Conservation (phyloP, 2,329 filamentous ascomycete species). For the Fusarium vanettenii region DNA sequence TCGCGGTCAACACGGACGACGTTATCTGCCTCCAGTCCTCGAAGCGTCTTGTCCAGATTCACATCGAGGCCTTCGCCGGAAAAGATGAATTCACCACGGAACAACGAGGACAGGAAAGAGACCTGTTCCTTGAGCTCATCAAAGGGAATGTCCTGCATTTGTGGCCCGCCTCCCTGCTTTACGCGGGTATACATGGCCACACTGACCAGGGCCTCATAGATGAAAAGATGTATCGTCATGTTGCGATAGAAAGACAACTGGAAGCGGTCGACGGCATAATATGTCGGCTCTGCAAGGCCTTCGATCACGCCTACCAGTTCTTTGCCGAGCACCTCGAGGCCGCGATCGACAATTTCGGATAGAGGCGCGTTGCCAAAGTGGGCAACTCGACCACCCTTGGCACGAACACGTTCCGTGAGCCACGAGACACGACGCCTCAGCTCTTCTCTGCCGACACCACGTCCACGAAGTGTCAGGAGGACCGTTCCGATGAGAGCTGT, state of each 20-base stretch:
- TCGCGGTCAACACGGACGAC: conserved; percentile 77
- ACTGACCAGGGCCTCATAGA: conserved; percentile 90
- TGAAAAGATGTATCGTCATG: conserved; percentile 99
- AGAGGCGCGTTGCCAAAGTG: conserved; percentile 89
- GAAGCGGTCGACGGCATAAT: conserved; percentile 94
- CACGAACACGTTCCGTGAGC: conserved; percentile 83
- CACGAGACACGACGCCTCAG: conserved; percentile 89
- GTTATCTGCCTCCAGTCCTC: conserved; percentile 80
- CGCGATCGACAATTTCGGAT: conserved; percentile 85
- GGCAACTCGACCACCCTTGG: conserved; percentile 90
- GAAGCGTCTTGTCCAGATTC: conserved; percentile 85
- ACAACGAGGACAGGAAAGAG: conserved; percentile 89
- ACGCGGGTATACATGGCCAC: conserved; percentile 90
- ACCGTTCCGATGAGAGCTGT: conserved; percentile 96
- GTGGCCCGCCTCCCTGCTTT: conserved; percentile 88
- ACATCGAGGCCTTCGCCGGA: conserved; percentile 82
- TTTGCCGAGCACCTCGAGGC: conserved; percentile 89
- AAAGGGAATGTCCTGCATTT: conserved; percentile 83
- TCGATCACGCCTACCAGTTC: conserved; percentile 85
- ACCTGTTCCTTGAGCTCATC: conserved; percentile 81
- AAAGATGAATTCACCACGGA: conserved; percentile 97
- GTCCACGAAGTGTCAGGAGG: conserved; percentile 87
- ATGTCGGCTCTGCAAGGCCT: conserved; percentile 89
- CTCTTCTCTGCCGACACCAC: conserved; percentile 90
- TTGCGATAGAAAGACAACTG: conserved; percentile 98